Conservation (phyloP, 768 basidiomycete species). For the Hirschioporus abietinus region DNA sequence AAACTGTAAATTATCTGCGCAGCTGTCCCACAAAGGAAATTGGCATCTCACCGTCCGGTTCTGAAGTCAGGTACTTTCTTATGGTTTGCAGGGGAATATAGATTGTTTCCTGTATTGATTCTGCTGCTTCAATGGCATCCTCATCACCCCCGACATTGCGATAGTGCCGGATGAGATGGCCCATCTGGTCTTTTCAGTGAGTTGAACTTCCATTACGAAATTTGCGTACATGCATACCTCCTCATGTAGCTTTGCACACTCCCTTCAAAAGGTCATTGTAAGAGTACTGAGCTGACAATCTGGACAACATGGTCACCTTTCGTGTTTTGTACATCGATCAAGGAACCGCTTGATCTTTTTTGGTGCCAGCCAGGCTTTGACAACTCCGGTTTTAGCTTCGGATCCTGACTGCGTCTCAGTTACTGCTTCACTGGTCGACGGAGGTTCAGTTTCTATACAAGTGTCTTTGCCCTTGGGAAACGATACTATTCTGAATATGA, state of each 20-base stretch:
- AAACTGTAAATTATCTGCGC: neutral
- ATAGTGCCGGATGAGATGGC: neutral
- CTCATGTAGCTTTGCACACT: neutral
- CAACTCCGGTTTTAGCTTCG: too few relatives aligned
- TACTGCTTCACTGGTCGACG: too few relatives aligned
- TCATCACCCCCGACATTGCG: neutral
- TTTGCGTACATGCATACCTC: neutral
- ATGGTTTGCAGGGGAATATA: neutral
- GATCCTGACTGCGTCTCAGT: too few relatives aligned
- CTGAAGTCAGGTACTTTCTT: neutral
- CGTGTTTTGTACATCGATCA: too few relatives aligned
- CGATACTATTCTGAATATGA: neutral
- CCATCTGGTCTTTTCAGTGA: neutral
- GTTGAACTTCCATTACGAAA: neutral
- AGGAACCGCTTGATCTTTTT: too few relatives aligned
- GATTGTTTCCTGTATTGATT: neutral
- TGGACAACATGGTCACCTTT: too few relatives aligned
- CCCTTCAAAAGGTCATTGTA: neutral
- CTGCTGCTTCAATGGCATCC: neutral
- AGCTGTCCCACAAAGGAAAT: neutral
- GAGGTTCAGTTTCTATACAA: too few relatives aligned
- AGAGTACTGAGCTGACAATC: too few relatives aligned
- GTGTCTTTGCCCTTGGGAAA: too few relatives aligned
- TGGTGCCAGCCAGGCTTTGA: too few relatives aligned
- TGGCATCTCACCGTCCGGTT: neutral